These are phyloP conservation scores for Apiospora koreana DNA, from an alignment of 2,329 filamentous ascomycete genomes.

Conservation along the genomic window DNA sequence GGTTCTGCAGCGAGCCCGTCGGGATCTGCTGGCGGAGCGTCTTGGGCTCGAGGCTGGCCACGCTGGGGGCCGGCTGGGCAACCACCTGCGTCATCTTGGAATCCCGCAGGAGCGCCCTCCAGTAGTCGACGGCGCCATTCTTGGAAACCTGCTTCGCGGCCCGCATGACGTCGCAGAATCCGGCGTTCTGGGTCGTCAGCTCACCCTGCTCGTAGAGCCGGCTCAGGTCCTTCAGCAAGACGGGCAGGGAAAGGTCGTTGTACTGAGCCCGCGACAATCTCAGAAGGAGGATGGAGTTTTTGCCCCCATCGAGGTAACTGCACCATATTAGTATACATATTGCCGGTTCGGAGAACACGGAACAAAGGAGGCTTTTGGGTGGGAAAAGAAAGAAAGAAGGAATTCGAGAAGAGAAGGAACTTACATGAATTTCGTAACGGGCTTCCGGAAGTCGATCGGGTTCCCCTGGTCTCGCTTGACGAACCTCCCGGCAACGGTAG, in stretches of 20 bases:
- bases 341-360: too few species aligned
- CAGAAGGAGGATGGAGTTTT: slow-evolving; percentile 48
- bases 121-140: slow-evolving; percentile 45
- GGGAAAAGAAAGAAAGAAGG: background rate
- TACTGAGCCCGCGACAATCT: slow-evolving; percentile 52
- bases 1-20: slow-evolving; percentile 41
- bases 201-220: slow-evolving; percentile 43
- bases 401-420: background rate
- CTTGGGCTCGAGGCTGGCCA: slow-evolving; percentile 38
- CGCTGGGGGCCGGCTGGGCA: slow-evolving; percentile 41
- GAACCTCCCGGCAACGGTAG: slow-evolving; percentile 39
- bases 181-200: slow-evolving; percentile 37
- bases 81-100: slow-evolving; percentile 49
- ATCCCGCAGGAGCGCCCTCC: slow-evolving; percentile 45
- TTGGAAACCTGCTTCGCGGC: slow-evolving; percentile 38
- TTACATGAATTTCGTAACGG: slow-evolving; percentile 52
- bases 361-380: background rate
- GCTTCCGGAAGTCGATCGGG: slow-evolving; percentile 41
- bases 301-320: slow-evolving; percentile 42
- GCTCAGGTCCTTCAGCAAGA: slow-evolving; percentile 50
- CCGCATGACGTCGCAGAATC: slow-evolving; percentile 50
- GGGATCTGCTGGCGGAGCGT: slow-evolving; percentile 42
- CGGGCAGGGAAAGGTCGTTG: slow-evolving; percentile 45
- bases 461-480: slow-evolving; percentile 44
- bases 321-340: background rate